These are phyloP conservation scores for Globisporangium rhizosaccharum DNA, from an alignment of 352 stramenopile species.

Conservation along the genomic window DNA sequence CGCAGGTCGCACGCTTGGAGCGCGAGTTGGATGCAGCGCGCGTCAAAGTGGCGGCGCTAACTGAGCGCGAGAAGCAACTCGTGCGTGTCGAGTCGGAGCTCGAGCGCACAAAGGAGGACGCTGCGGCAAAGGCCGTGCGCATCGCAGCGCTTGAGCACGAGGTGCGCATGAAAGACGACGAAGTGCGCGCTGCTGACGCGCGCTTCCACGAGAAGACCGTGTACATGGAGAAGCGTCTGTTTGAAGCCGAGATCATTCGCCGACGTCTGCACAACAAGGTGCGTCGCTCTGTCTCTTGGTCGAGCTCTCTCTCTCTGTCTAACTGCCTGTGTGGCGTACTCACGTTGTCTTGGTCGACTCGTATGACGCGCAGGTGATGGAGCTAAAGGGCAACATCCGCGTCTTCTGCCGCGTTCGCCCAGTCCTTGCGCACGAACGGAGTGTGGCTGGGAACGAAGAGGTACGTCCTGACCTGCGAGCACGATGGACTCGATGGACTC, in stretches of 20 bases:
- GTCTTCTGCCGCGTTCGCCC: slow-evolving; percentile 94
- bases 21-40: slow-evolving; percentile 27
- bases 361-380: slow-evolving; percentile 75
- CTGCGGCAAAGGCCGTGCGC: slow-evolving; percentile 24
- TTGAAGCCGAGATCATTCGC: slow-evolving; percentile 63
- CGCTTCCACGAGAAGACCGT: slow-evolving; percentile 24
- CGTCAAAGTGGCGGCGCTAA: slow-evolving; percentile 18
- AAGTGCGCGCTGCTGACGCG: slow-evolving; percentile 19
- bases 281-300: neutral
- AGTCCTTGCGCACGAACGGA: slow-evolving; percentile 64
- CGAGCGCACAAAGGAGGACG: slow-evolving; percentile 22
- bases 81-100: slow-evolving; percentile 30
- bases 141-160: slow-evolving; percentile 32
- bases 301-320: neutral
- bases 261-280: slow-evolving; percentile 85
- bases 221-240: slow-evolving; percentile 44
- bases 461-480: slow-evolving; percentile 14
- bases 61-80: slow-evolving; percentile 37
- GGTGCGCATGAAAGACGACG: slow-evolving; percentile 22
- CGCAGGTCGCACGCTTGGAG: slow-evolving; percentile 28
- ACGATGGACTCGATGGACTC: neutral
- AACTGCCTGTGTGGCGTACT: neutral
- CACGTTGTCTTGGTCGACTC: neutral
- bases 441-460: slow-evolving; percentile 32
- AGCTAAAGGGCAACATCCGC: slow-evolving; percentile 96